These are phyloP conservation scores for Podospora anserina DNA, from an alignment of 495 filamentous ascomycete genomes.

Conservation along the genomic window DNA sequence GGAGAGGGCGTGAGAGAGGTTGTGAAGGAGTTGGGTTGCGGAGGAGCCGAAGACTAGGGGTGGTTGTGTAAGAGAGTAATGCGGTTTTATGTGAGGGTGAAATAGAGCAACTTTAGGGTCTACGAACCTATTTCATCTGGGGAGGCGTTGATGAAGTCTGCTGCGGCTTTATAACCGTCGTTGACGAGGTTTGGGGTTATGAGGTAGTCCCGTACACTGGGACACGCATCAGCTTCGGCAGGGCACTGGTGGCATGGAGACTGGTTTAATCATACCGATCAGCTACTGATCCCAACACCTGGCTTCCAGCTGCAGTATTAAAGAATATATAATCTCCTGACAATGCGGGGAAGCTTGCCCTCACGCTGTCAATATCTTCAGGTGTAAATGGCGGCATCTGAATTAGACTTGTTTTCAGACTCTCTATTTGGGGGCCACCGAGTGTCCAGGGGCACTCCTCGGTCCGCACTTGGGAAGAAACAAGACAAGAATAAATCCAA, in stretches of 20 bases:
- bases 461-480: not conserved
- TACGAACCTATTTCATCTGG: slow-evolving; percentile 56
- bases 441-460: not conserved
- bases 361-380: slow-evolving; percentile 53
- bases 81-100: not conserved
- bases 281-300: slow-evolving; percentile 60
- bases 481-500: not conserved
- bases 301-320: slow-evolving; percentile 74
- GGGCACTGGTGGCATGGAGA: not conserved
- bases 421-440: not conserved
- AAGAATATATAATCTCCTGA: slow-evolving; percentile 63
- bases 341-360: slow-evolving; percentile 63
- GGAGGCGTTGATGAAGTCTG: slow-evolving; percentile 64
- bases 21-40: slow-evolving; percentile 70
- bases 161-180: slow-evolving; percentile 57
- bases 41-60: slow-evolving; percentile 59
- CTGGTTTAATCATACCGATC: slow-evolving; percentile 51
- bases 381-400: slow-evolving; percentile 7
- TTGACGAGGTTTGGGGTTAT: slow-evolving; percentile 54
- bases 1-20: slow-evolving; percentile 58
- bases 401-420: not conserved
- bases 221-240: slow-evolving; percentile 5
- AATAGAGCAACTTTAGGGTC: not conserved
- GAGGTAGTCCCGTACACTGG: slow-evolving; percentile 63
- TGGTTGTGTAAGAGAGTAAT: not conserved